Conservation (phyloP, 306 rosid species). For the Astragalus glycyphyllos region DNA sequence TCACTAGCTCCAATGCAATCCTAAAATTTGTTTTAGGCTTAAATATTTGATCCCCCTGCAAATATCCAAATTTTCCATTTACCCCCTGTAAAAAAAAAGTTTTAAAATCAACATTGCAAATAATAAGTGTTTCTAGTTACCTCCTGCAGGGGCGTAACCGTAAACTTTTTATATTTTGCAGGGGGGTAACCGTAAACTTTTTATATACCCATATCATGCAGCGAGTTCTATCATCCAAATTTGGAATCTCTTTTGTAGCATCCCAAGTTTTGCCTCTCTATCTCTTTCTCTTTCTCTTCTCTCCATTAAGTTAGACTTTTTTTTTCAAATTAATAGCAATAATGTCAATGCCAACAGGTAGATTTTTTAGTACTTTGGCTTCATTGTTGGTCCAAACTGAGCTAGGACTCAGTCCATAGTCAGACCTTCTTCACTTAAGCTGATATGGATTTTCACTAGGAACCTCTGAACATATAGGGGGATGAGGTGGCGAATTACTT, state of each 20-base stretch:
- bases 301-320: slow-evolving; percentile 1
- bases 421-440: not conserved
- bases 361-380: not conserved
- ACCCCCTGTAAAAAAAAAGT: no score
- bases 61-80: no score
- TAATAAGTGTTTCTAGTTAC: no score
- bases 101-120: no score
- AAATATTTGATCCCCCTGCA: no score
- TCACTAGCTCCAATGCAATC: no score
- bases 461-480: not conserved
- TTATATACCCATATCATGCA: no score
- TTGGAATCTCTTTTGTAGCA: not conserved
- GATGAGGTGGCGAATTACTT: not conserved
- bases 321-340: not conserved
- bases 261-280: not conserved
- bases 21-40: no score
- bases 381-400: not conserved
- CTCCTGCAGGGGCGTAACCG: no score
- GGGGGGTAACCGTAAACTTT: no score
- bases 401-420: not conserved
- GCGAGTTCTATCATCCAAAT: not conserved
- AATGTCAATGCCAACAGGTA: not conserved
- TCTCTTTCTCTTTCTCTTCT: not conserved
- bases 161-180: no score
- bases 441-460: not conserved